Evolutionary conservation across 768 basidiomycete species (phyloP).

Genomic region (Suillus luteus): DNA sequence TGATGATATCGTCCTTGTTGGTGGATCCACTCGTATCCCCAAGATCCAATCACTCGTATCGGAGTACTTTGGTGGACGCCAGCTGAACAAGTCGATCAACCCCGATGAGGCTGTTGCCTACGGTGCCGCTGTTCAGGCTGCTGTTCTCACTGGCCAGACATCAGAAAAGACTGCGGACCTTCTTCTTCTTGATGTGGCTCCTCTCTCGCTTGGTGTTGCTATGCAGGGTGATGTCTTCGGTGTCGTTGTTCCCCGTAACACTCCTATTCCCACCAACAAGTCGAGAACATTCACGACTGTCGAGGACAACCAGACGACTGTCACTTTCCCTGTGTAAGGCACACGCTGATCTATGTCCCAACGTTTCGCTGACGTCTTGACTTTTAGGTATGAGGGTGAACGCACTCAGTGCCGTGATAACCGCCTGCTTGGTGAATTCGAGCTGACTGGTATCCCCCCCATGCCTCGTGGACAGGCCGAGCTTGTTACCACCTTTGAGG

Average conservation of each 20-base stretch:
- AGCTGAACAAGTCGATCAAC: constrained; percentile 99
- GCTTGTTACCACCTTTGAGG: constrained; percentile 98
- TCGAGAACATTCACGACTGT: constrained; percentile 99
- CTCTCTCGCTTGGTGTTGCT: constrained; percentile 98
- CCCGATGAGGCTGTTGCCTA: constrained; percentile 99
- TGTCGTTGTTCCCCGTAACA: constrained; percentile 99
- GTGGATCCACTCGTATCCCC: constrained; percentile 99
- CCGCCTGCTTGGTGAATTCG: constrained; percentile 98
- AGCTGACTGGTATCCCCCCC: constrained; percentile 97
- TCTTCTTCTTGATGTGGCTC: constrained; percentile 97
- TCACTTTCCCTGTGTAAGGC: constrained; percentile 96
- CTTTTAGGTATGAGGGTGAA: constrained; percentile 90
- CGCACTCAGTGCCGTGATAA: constrained; percentile 99
- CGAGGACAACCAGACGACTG: constrained; percentile 99
- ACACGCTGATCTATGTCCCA: background rate
- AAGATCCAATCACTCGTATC: constrained; percentile 98
- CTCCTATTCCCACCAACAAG: constrained; percentile 99
- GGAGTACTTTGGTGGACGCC: constrained; percentile 97
- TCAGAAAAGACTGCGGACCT: constrained; percentile 99
- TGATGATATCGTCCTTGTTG: constrained; percentile 98
- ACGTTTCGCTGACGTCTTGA: constrained; percentile 15
- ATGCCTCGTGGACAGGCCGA: constrained; percentile 99
- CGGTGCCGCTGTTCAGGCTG: constrained; percentile 99
- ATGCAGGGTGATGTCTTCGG: constrained; percentile 99
- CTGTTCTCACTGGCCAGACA: constrained; percentile 97